Evolutionary conservation across 371 early-diverging fungal genomes (phyloP), one percentile per base, ranked within the genome.

Genomic region (Encephalitozoon intestinalis): DNA sequence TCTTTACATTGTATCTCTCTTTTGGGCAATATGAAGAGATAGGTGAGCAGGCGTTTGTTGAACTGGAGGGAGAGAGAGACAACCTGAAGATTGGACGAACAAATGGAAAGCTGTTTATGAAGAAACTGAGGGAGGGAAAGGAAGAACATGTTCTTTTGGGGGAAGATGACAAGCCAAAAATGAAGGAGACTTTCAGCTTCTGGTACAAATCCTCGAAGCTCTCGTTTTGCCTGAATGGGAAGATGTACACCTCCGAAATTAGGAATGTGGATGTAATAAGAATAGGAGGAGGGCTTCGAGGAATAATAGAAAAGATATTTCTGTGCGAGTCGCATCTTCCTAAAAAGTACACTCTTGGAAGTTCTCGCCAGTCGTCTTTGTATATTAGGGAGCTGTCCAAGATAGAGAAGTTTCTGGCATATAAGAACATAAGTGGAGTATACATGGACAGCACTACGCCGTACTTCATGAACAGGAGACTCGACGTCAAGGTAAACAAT

Each of bases 151-250:
- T 30, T 31, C 58, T 58, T 3, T n/a, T 58, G 6, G 37, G 58
- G 3, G 58, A 58, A 15, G 28, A 28, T 9, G 34, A 3, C 37
- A 58, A 5, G 58, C 58, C 58, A 6, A 58, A 58, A 12, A 58
- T 58, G 34, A 21, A 58, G 12, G 37, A 34, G 58, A 21, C 34
- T 58, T 34, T 58, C 58, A 7, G 58, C 34, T 58, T 34, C 3
- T 58, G 18, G 34, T 58, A 58, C 58, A 58, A 58, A 15, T 58
- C 58, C 30, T 58, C 58, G 58, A 58, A 34, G 34, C 21, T 58
- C 15, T 30, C 37, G 34, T 58, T 58, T 58, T 30, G 58, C 15
- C 18, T 58, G 30, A 37, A 58, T 15, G 58, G 37, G 0, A 58
- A 21, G 58, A 34, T 58, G 58, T 37, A 58, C 37, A 58, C 12